Percentiles rank a stretch among this genome's conserved stretches.
phyloP scores from a whole-genome alignment of 225 moss, liverwort and hornwort species.

The Climacium dendroides region DNA sequence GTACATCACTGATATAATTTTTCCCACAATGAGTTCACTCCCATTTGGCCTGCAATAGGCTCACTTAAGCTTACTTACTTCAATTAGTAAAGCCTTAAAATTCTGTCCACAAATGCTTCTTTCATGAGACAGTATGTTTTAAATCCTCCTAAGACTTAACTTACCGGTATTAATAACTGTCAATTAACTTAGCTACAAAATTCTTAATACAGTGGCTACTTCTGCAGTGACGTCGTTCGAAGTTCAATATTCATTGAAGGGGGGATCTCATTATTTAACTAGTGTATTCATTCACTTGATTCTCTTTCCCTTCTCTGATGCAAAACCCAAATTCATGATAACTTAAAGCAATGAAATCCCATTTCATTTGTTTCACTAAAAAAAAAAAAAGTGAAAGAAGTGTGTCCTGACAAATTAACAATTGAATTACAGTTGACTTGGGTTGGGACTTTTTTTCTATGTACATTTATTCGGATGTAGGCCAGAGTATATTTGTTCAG shows the following conservation, averaged over 20 bases:
- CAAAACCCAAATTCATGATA: background rate
- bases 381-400: too few species aligned
- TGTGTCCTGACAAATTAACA: background rate
- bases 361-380: too few species aligned
- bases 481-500: background rate
- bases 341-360: too few species aligned
- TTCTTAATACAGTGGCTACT: background rate
- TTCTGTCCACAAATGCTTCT: background rate
- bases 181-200: background rate
- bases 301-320: background rate
- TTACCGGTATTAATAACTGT: too few species aligned
- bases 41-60: too few species aligned
- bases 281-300: background rate
- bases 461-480: background rate
- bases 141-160: background rate
- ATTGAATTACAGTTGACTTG: background rate
- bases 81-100: background rate
- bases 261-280: background rate
- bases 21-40: too few species aligned
- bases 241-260: background rate
- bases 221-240: background rate
- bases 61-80: too few species aligned
- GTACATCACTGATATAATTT: too few species aligned
- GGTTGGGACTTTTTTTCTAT: background rate
- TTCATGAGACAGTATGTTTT: background rate